phyloP scores from a whole-genome alignment of 768 basidiomycete genomes.

The Calocera cornea region DNA sequence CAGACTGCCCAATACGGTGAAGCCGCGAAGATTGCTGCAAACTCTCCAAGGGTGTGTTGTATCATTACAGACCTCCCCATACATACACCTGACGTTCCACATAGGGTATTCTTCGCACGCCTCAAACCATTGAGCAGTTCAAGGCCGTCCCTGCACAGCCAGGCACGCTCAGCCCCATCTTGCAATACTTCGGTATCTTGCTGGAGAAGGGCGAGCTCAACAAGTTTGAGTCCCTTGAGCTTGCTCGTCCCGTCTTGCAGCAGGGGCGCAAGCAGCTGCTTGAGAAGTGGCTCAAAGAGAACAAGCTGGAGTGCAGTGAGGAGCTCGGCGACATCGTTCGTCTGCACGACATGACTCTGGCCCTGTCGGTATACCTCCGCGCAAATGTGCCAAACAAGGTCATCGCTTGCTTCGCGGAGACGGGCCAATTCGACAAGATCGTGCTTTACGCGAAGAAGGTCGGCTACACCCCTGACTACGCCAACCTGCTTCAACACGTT shows the following conservation, averaged over 20 bases:
- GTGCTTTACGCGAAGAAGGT: conserved; percentile 96
- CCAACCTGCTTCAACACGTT: conserved; percentile 81
- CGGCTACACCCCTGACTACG: conserved; percentile 83
- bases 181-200: conserved; percentile 98
- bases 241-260: conserved; percentile 87
- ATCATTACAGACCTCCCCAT: background rate
- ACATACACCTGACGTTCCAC: conserved; percentile 3
- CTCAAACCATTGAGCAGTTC: conserved; percentile 92
- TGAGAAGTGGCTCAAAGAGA: conserved; percentile 99
- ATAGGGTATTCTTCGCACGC: conserved; percentile 87
- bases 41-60: conserved; percentile 71
- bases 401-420: conserved; percentile 97
- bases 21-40: conserved; percentile 95
- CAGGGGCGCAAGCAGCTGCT: conserved; percentile 93
- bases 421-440: conserved; percentile 97
- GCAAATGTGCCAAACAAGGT: conserved; percentile 98
- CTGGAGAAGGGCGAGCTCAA: conserved; percentile 97
- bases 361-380: conserved; percentile 90
- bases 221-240: conserved; percentile 86
- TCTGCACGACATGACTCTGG: conserved; percentile 88
- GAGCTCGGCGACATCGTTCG: conserved; percentile 97
- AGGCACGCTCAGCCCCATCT: conserved; percentile 84
- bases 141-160: conserved; percentile 85
- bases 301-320: conserved; percentile 98
- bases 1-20: conserved; percentile 77